These are phyloP conservation scores for Aspergillus cavernicola DNA, from an alignment of 495 filamentous ascomycete species.

Conservation along the genomic window DNA sequence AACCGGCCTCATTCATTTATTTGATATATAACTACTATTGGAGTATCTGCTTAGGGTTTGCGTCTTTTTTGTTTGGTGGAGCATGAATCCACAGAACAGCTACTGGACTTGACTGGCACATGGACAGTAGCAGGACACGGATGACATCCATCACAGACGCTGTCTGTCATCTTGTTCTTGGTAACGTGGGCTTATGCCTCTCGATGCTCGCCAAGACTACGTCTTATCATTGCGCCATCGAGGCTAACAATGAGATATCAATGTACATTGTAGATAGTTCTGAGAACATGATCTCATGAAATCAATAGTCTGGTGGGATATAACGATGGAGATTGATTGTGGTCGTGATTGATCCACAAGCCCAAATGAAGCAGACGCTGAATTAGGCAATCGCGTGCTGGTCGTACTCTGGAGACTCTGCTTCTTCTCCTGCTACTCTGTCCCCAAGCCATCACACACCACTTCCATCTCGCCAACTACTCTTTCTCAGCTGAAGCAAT, in stretches of 20 bases:
- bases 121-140: not conserved
- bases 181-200: not conserved
- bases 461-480: too few relatives aligned
- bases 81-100: not conserved
- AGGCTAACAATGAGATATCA: constrained; percentile 4
- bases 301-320: too few relatives aligned
- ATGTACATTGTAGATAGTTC: not conserved
- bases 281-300: too few relatives aligned
- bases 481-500: too few relatives aligned
- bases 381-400: not conserved
- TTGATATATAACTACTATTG: constrained; percentile 7
- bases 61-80: not conserved
- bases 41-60: not conserved
- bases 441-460: too few relatives aligned
- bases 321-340: not conserved
- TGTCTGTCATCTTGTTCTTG: not conserved
- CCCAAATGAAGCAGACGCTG: not conserved
- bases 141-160: not conserved
- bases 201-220: constrained; percentile 5
- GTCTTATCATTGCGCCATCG: constrained; percentile 10
- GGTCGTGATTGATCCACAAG: not conserved
- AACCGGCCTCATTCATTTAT: not conserved
- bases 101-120: not conserved
- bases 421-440: too few relatives aligned
- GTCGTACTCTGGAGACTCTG: not conserved